These are phyloP conservation scores for Thalia dealbata DNA, from an alignment of 176 grass and related monocot genomes.

Conservation along the genomic window DNA sequence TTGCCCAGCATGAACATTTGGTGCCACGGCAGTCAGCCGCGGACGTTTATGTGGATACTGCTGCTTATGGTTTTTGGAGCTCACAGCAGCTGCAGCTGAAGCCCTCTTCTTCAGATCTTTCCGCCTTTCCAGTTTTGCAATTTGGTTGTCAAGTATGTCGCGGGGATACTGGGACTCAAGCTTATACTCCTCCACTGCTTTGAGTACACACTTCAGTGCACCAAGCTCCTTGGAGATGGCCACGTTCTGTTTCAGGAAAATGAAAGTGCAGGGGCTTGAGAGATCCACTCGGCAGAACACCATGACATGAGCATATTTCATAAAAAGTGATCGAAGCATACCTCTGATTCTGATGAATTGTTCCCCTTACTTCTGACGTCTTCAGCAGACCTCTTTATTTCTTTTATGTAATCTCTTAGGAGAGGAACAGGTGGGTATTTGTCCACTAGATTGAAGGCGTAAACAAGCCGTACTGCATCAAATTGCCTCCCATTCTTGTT, in stretches of 20 bases:
- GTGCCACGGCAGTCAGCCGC: not conserved
- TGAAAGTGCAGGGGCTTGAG: conserved; percentile 10
- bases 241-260: conserved; percentile 26
- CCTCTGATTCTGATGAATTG: conserved; percentile 35
- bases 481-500: conserved; percentile 39
- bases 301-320: not conserved
- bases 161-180: conserved; percentile 36
- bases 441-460: conserved; percentile 39
- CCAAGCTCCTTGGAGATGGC: conserved; percentile 38
- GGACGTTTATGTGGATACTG: conserved; percentile 9
- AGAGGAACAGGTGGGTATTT: conserved; percentile 40
- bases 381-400: conserved; percentile 38
- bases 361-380: conserved; percentile 35
- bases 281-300: not conserved
- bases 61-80: conserved; percentile 1
- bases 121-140: conserved; percentile 27
- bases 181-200: conserved; percentile 41
- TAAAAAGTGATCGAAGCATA: conserved; percentile 10
- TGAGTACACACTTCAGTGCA: conserved; percentile 35
- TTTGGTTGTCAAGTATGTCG: conserved; percentile 31
- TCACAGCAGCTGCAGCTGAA: conserved; percentile 1
- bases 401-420: conserved; percentile 38
- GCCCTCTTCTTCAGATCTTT: not conserved
- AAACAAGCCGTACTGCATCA: conserved; percentile 49
- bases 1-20: not conserved